Percentiles rank a stretch among this genome's conserved stretches.
phyloP scores from a whole-genome alignment of 208 protist genomes.

The Leptomonas pyrrhocoris region DNA sequence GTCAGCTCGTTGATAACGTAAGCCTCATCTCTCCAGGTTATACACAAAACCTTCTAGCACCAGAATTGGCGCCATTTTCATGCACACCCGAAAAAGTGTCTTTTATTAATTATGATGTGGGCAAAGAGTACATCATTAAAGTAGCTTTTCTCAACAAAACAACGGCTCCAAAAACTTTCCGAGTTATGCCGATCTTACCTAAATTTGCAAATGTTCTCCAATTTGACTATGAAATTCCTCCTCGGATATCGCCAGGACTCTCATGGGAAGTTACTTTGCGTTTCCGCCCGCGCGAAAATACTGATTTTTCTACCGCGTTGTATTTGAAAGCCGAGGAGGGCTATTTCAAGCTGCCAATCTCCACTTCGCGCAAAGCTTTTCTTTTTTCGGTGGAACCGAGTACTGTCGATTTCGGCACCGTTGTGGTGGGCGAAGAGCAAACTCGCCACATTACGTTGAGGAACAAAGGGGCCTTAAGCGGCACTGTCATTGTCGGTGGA shows the following conservation, averaged over 20 bases:
- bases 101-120: slow-evolving; percentile 87
- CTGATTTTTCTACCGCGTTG: slow-evolving; percentile 71
- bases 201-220: slow-evolving; percentile 61
- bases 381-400: slow-evolving; percentile 43
- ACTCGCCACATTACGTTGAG: slow-evolving; percentile 52
- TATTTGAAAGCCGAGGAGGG: slow-evolving; percentile 67
- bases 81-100: slow-evolving; percentile 50
- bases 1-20: slow-evolving; percentile 18
- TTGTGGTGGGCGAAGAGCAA: slow-evolving; percentile 70
- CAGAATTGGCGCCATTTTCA: slow-evolving; percentile 32
- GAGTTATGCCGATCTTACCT: slow-evolving; percentile 70
- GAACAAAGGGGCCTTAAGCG: slow-evolving; percentile 74
- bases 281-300: slow-evolving; percentile 64
- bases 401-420: slow-evolving; percentile 73
- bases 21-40: slow-evolving; percentile 9
- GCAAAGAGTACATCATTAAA: slow-evolving; percentile 52
- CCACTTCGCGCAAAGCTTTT: slow-evolving; percentile 50
- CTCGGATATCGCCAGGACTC: slow-evolving; percentile 80
- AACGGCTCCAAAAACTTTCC: slow-evolving; percentile 71
- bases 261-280: slow-evolving; percentile 65
- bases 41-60: slow-evolving; percentile 21
- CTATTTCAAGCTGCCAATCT: slow-evolving; percentile 68
- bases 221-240: slow-evolving; percentile 65
- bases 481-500: slow-evolving; percentile 62
- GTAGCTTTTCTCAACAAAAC: slow-evolving; percentile 84